phyloP scores from a whole-genome alignment of 768 basidiomycete species.

The Auriscalpium orientale region DNA sequence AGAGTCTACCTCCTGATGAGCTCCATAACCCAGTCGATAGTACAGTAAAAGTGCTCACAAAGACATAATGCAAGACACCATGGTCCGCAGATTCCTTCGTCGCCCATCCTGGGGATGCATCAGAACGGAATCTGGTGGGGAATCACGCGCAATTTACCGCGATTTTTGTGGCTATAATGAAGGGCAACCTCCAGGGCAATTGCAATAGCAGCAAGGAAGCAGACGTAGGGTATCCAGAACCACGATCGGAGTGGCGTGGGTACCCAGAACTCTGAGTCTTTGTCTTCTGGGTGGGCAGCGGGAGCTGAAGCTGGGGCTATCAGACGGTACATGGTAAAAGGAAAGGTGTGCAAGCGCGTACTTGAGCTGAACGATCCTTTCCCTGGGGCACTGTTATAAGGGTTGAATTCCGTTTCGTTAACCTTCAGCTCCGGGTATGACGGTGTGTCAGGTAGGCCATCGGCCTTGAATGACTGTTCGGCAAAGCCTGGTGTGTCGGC shows the following conservation, averaged over 20 bases:
- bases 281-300: background rate
- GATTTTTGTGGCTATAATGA: slow-evolving; percentile 37
- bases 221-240: slow-evolving; percentile 38
- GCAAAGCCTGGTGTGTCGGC: too few relatives aligned
- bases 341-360: background rate
- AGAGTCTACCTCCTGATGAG: slow-evolving; percentile 31
- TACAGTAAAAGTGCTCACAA: slow-evolving; percentile 28
- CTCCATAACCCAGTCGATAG: background rate
- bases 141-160: slow-evolving; percentile 24
- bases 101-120: slow-evolving; percentile 34
- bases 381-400: background rate
- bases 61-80: slow-evolving; percentile 43
- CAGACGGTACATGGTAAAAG: too few relatives aligned
- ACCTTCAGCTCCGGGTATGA: too few relatives aligned
- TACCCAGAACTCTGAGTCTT: slow-evolving; percentile 24
- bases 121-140: background rate
- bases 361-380: background rate
- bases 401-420: too few relatives aligned
- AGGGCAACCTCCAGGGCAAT: slow-evolving; percentile 41
- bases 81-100: slow-evolving; percentile 27
- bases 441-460: too few relatives aligned
- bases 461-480: too few relatives aligned
- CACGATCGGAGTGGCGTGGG: slow-evolving; percentile 39
- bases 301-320: too few relatives aligned
- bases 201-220: slow-evolving; percentile 31